Conservation (phyloP, 1,284 basidiomycete species). For the Boletus smithii region DNA sequence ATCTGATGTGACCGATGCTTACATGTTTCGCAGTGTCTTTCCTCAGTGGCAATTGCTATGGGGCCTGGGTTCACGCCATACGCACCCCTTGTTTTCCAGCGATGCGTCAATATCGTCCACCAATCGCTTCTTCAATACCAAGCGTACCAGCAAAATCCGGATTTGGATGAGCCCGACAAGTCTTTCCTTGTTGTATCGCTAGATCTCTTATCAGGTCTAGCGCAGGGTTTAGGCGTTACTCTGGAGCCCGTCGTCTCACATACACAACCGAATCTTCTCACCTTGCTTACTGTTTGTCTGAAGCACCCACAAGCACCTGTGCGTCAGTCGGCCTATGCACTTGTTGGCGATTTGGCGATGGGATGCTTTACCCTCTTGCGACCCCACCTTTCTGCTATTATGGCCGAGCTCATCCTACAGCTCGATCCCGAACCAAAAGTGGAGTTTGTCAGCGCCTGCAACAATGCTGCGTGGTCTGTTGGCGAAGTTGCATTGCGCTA, state of each 20-base stretch:
- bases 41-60: conserved; percentile 96
- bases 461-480: conserved; percentile 99
- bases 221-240: conserved; percentile 85
- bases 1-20: conserved; percentile 7
- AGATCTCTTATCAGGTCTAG: conserved; percentile 92
- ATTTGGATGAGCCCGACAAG: conserved; percentile 89
- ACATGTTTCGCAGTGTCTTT: conserved; percentile 73
- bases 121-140: conserved; percentile 79
- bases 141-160: conserved; percentile 78
- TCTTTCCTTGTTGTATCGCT: conserved; percentile 97
- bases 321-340: conserved; percentile 93
- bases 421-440: conserved; percentile 88
- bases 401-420: conserved; percentile 87
- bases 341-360: conserved; percentile 97
- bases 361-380: conserved; percentile 86
- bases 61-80: conserved; percentile 89
- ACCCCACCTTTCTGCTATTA: conserved; percentile 82
- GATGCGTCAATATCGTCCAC: conserved; percentile 87
- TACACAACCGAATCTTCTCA: conserved; percentile 74
- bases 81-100: conserved; percentile 88
- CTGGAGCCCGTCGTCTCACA: conserved; percentile 69
- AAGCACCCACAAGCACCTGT: conserved; percentile 95
- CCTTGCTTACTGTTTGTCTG: conserved; percentile 79
- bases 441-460: conserved; percentile 94
- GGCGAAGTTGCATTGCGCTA: conserved; percentile 94